Evolutionary conservation across 768 basidiomycete species (phyloP), one percentile per base, ranked within the genome.

Genomic region (Leccinum imitatum): DNA sequence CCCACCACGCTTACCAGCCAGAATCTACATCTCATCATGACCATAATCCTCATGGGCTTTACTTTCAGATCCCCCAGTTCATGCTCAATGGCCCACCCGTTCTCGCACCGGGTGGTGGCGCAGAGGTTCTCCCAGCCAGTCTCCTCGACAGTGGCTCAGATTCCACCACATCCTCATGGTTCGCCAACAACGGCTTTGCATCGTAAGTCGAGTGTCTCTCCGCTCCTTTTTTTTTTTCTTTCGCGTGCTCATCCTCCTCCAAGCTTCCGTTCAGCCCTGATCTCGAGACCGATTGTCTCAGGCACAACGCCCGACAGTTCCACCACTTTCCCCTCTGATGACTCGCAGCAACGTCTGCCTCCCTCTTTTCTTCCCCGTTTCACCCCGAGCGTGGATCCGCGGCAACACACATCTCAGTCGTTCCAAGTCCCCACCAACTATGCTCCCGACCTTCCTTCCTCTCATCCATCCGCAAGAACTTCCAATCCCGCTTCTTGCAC

Each of bases 71-170:
- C 39, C 89, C 89, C 4, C 78, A 81, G 27, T 90, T 87, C 70
- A 81, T 90, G 74, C 76, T 83, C 65, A 73, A 73, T 60, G 80
- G 80, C 4, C 77, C 81, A 0, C 87, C 89, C 27, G 80, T 81
- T 2, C 79, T 91, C 21, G 87, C 86, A 2, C 84, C 80, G 2
- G 89, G 88, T 21, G 89, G 89, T 23, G 89, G 90, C 37, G 89
- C 86, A 10, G 90, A 91, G 72, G 84, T 87, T 14, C 69, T 90
- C n/a, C 83, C 87, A 11, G 74, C 76, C 3, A 79, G 79, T 41
- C 72, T 80, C 59, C 65, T 70, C 21, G 69, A 64, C 50, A 64
- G 54, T 27, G 15, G 25, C 21, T 54, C 70, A 17, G 64, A 48
- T 70, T 70, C 68, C 10, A 55, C 72, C 19, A 72, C 76, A 39